phyloP scores from a whole-genome alignment of 192 early-diverging fungal species.

The Entomortierella parvispora region DNA sequence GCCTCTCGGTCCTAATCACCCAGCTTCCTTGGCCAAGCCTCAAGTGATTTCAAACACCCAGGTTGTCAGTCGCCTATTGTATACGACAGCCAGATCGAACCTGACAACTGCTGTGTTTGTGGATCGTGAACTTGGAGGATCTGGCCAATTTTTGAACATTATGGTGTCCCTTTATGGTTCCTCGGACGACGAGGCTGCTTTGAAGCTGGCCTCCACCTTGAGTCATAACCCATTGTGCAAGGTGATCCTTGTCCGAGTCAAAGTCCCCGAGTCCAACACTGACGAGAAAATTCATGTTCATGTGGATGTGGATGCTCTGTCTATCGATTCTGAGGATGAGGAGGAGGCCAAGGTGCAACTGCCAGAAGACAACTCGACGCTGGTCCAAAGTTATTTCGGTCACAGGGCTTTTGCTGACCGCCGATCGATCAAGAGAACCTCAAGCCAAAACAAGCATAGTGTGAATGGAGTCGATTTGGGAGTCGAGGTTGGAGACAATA shows the following conservation, averaged over 20 bases:
- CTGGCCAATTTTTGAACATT: slow-evolving; percentile 33
- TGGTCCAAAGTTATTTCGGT: slow-evolving; percentile 19
- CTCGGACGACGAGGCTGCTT: slow-evolving; percentile 28
- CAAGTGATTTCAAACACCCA: slow-evolving; percentile 35
- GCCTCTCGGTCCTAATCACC: background rate
- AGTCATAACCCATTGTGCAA: slow-evolving; percentile 32
- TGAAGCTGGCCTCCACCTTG: slow-evolving; percentile 33
- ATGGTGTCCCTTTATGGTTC: slow-evolving; percentile 50
- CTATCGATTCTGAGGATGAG: slow-evolving; percentile 23
- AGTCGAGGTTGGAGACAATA: slow-evolving; percentile 27
- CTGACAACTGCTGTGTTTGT: slow-evolving; percentile 36
- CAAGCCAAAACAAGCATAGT: slow-evolving; percentile 1
- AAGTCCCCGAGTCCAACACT: background rate
- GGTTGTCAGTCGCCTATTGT: slow-evolving; percentile 24
- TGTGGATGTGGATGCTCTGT: slow-evolving; percentile 19
- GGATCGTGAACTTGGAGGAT: slow-evolving; percentile 44
- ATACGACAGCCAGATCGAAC: slow-evolving; percentile 14
- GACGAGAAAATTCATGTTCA: background rate
- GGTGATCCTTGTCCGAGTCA: slow-evolving; percentile 29
- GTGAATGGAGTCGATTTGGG: background rate
- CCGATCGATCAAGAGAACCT: slow-evolving; percentile 15
- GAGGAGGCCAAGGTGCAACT: slow-evolving; percentile 2
- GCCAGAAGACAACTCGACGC: slow-evolving; percentile 28
- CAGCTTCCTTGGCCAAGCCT: slow-evolving; percentile 15
- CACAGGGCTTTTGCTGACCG: slow-evolving; percentile 13